phyloP scores from a whole-genome alignment of 2,329 filamentous ascomycete genomes.

The Pestalotiopsis sp. region DNA sequence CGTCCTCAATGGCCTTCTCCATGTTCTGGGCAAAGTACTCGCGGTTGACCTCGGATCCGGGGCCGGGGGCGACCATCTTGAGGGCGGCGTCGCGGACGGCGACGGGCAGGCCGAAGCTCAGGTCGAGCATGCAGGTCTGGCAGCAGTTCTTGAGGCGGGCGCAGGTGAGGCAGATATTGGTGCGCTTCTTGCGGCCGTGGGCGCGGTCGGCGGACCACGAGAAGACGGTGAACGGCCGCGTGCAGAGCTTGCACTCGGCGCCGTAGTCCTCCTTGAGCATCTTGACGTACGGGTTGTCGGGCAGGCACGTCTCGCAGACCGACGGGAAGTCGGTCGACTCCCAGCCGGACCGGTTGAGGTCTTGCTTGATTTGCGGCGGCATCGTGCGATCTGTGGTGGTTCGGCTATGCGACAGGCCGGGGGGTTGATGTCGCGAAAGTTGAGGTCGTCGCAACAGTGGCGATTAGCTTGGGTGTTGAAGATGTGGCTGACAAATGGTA shows the following conservation, averaged over 20 bases:
- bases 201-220: slow-evolving; percentile 93
- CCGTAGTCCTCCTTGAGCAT: slow-evolving; percentile 98
- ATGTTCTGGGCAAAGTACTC: slow-evolving; percentile 99
- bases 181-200: slow-evolving; percentile 83
- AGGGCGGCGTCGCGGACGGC: slow-evolving; percentile 93
- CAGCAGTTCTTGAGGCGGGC: slow-evolving; percentile 98
- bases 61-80: slow-evolving; percentile 96
- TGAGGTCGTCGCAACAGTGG: neutral
- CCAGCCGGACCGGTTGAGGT: slow-evolving; percentile 94
- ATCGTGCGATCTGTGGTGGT: slow-evolving; percentile 45
- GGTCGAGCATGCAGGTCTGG: slow-evolving; percentile 97
- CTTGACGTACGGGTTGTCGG: slow-evolving; percentile 96
- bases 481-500: slow-evolving; percentile 14
- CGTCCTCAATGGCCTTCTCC: slow-evolving; percentile 93
- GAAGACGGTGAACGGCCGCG: slow-evolving; percentile 93
- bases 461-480: neutral
- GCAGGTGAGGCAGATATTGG: slow-evolving; percentile 95
- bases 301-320: slow-evolving; percentile 89
- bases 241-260: slow-evolving; percentile 86
- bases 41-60: slow-evolving; percentile 88
- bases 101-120: slow-evolving; percentile 94
- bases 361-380: slow-evolving; percentile 93
- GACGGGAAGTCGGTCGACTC: slow-evolving; percentile 91
- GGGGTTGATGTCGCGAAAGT: neutral
- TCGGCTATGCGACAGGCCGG: neutral